phyloP scores from a whole-genome alignment of 352 stramenopile species.

The Globisporangium nagaii region DNA sequence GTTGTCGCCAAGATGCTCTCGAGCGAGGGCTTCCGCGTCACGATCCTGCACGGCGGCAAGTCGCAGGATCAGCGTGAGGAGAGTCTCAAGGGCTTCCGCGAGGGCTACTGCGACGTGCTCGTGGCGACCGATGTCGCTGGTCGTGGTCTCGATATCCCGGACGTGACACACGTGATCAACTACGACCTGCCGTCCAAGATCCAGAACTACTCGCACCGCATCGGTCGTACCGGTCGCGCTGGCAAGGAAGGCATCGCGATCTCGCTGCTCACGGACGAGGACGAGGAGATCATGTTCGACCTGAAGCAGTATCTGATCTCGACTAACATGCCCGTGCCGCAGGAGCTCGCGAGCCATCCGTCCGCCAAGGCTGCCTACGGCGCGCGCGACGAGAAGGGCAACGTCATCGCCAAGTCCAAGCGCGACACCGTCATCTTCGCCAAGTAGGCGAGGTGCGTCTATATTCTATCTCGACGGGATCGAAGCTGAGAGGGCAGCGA shows the following conservation, averaged over 20 bases:
- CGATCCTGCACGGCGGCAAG: constrained; percentile 97
- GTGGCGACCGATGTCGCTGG: constrained; percentile 94
- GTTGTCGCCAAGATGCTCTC: constrained; percentile 92
- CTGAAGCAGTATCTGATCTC: constrained; percentile 96
- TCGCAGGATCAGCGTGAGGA: constrained; percentile 95
- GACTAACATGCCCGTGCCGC: constrained; percentile 92
- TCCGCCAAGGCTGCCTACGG: constrained; percentile 85
- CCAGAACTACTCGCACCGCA: constrained; percentile 98
- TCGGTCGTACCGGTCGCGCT: constrained; percentile 96
- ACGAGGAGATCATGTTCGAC: constrained; percentile 96
- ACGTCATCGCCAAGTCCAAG: constrained; percentile 83
- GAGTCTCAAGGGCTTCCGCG: constrained; percentile 87
- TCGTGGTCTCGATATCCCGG: constrained; percentile 97
- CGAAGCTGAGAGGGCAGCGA: too few relatives aligned
- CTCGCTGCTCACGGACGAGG: constrained; percentile 96
- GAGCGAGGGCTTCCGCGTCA: constrained; percentile 83
- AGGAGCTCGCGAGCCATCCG: constrained; percentile 91
- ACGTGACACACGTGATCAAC: constrained; percentile 98
- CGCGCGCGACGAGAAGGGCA: constrained; percentile 79
- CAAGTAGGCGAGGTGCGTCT: constrained; percentile 35
- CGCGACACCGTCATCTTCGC: constrained; percentile 86
- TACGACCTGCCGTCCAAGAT: constrained; percentile 98
- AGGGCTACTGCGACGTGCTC: constrained; percentile 86
- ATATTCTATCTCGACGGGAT: too few relatives aligned
- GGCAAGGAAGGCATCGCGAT: constrained; percentile 96